These are phyloP conservation scores for Fusarium goolgardi DNA, from an alignment of 2,329 filamentous ascomycete genomes.

Conservation along the genomic window DNA sequence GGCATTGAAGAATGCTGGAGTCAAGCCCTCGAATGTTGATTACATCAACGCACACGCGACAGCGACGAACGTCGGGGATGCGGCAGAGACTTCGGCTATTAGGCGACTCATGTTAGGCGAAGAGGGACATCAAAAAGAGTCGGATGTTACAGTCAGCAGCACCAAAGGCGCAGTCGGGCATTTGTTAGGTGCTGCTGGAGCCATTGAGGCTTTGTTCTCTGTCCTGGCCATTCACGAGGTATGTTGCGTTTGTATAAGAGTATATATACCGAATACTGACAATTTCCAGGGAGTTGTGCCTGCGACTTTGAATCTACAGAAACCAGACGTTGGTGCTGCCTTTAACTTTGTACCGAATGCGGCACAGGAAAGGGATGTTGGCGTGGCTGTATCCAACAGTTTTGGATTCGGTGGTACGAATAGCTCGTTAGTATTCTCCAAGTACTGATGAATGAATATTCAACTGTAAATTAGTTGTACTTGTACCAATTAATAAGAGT, in stretches of 20 bases:
- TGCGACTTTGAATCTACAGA: slow-evolving; percentile 84
- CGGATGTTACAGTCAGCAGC: slow-evolving; percentile 84
- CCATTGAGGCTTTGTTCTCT: slow-evolving; percentile 88
- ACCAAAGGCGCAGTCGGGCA: slow-evolving; percentile 95
- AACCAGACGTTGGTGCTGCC: slow-evolving; percentile 72
- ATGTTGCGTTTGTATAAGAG: slow-evolving; percentile 49
- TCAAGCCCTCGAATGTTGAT: slow-evolving; percentile 78
- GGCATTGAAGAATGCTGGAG: slow-evolving; percentile 77
- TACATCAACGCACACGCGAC: slow-evolving; percentile 98
- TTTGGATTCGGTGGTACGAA: slow-evolving; percentile 99
- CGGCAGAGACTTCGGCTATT: slow-evolving; percentile 88
- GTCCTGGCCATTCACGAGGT: slow-evolving; percentile 84
- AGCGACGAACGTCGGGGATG: slow-evolving; percentile 85
- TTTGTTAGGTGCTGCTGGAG: slow-evolving; percentile 89
- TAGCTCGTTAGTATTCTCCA: slow-evolving; percentile 83
- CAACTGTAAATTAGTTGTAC: slow-evolving; percentile 16
- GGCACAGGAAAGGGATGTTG: slow-evolving; percentile 76
- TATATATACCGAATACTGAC: slow-evolving; percentile 20
- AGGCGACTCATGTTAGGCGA: slow-evolving; percentile 79
- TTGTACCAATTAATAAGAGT: not conserved
- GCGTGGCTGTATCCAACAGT: slow-evolving; percentile 88
- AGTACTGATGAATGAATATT: slow-evolving; percentile 23
- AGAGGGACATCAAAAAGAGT: slow-evolving; percentile 70
- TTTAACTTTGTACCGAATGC: slow-evolving; percentile 86
- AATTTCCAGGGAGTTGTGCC: slow-evolving; percentile 78